These are phyloP conservation scores for Gaeumannomyces tritici DNA, from an alignment of 2,329 filamentous ascomycete species.

Conservation along the genomic window DNA sequence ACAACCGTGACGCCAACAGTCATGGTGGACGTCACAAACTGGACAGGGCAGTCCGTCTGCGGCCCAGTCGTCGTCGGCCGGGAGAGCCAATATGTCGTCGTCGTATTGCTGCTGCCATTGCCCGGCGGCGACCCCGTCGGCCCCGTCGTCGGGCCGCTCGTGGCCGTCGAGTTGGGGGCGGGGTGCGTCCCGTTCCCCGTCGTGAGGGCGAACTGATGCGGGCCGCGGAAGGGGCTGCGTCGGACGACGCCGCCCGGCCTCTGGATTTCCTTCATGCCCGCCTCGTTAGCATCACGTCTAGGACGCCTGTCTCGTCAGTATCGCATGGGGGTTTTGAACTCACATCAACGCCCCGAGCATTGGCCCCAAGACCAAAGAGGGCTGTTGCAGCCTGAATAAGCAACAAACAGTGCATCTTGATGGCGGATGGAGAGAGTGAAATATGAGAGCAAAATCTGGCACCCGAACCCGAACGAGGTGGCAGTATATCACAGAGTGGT, in stretches of 20 bases:
- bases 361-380: background rate
- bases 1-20: constrained; percentile 1
- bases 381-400: background rate
- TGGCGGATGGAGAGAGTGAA: too few relatives aligned
- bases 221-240: background rate
- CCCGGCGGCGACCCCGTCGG: background rate
- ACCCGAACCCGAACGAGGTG: background rate
- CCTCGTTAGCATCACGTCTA: background rate
- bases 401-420: background rate
- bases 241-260: too few relatives aligned
- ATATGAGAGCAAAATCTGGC: background rate
- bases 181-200: background rate
- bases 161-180: background rate
- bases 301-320: background rate
- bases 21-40: background rate
- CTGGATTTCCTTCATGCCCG: background rate
- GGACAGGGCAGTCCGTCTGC: background rate
- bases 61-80: background rate
- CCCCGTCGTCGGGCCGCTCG: background rate
- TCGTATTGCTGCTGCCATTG: background rate
- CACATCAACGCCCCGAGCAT: background rate
- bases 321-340: background rate
- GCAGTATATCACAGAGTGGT: background rate
- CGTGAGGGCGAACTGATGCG: background rate
- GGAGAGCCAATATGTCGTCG: background rate